A percentile compares a stretch with the other conserved stretches of the same genome.
These are phyloP conservation scores for Scutellaria barbata DNA, from an alignment of 257 asterid species.

Conservation along the genomic window DNA sequence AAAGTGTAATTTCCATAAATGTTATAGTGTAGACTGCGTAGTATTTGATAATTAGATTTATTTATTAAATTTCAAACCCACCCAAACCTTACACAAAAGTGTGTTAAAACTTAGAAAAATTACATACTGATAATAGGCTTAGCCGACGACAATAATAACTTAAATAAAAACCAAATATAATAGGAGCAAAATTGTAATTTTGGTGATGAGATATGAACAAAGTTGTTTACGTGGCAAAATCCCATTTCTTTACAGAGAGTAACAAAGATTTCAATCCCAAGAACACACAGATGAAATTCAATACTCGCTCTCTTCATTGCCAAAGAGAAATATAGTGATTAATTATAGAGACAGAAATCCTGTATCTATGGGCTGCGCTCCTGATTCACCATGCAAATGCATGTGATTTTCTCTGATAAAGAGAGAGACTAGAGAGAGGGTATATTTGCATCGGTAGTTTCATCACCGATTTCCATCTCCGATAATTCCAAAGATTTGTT, in stretches of 20 bases:
- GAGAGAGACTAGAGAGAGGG: not conserved
- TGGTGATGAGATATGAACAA: not conserved
- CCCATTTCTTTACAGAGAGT: slow-evolving; percentile 3
- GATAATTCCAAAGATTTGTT: slow-evolving; percentile 37
- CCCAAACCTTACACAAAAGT: too few relatives aligned
- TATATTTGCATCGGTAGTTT: slow-evolving; percentile 32
- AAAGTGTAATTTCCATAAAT: too few relatives aligned
- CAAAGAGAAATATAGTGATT: not conserved
- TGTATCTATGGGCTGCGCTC: slow-evolving; percentile 17
- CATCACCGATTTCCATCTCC: slow-evolving; percentile 24
- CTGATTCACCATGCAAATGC: slow-evolving; percentile 42
- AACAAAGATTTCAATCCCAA: slow-evolving; percentile 28
- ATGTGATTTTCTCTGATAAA: slow-evolving; percentile 35
- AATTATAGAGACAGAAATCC: slow-evolving; percentile 21
- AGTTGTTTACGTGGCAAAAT: slow-evolving; percentile 21
- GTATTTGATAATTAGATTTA: too few relatives aligned
- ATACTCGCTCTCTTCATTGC: not conserved
- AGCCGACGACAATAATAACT: too few relatives aligned
- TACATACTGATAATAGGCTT: too few relatives aligned
- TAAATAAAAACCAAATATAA: too few relatives aligned
- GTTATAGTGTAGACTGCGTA: too few relatives aligned
- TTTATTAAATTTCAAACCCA: too few relatives aligned
- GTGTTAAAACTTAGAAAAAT: too few relatives aligned
- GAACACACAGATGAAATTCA: slow-evolving; percentile 22
- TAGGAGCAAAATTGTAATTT: too few relatives aligned